Percentiles rank a stretch among this genome's conserved stretches.
Evolutionary conservation across 1,284 basidiomycete genomes (phyloP).

Genomic region (Cryptococcus neoformans): DNA sequence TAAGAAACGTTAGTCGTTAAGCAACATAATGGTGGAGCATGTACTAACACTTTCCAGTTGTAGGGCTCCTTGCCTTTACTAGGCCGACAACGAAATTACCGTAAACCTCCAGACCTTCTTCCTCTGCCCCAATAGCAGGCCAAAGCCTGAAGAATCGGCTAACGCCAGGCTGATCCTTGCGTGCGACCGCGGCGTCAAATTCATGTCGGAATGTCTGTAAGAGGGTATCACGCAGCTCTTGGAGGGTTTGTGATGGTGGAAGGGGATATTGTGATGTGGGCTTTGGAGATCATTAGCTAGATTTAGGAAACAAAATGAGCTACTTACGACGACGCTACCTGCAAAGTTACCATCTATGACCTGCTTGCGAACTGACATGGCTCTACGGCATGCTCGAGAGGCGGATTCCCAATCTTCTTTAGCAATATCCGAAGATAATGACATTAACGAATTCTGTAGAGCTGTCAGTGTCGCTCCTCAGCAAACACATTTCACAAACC

Average conservation of each 20-base stretch:
- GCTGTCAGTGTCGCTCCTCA: neutral
- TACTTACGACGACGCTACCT: slow-evolving; percentile 74
- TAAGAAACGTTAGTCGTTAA: slow-evolving; percentile 36
- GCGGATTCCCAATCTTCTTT: slow-evolving; percentile 93
- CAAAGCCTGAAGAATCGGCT: slow-evolving; percentile 96
- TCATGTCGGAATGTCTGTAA: slow-evolving; percentile 72
- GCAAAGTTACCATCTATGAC: slow-evolving; percentile 84
- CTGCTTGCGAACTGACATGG: slow-evolving; percentile 74
- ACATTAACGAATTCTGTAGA: slow-evolving; percentile 68
- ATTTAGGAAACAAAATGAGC: neutral
- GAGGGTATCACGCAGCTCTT: slow-evolving; percentile 69
- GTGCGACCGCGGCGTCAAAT: slow-evolving; percentile 74
- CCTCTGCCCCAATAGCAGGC: slow-evolving; percentile 74
- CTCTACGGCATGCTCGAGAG: slow-evolving; percentile 81
- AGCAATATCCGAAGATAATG: slow-evolving; percentile 73
- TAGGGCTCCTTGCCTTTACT: slow-evolving; percentile 71
- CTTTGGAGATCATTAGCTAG: slow-evolving; percentile 50
- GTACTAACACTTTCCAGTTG: slow-evolving; percentile 62
- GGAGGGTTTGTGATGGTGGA: slow-evolving; percentile 78
- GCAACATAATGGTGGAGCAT: slow-evolving; percentile 50
- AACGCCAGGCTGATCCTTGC: slow-evolving; percentile 75
- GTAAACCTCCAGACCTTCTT: slow-evolving; percentile 92
- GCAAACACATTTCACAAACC: slow-evolving; percentile 50
- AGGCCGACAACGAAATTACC: slow-evolving; percentile 88
- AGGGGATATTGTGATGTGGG: slow-evolving; percentile 84